Base-by-base conservation (phyloP, 2,329 filamentous ascomycete genomes). In the Dryadomyces sulphureus region DNA sequence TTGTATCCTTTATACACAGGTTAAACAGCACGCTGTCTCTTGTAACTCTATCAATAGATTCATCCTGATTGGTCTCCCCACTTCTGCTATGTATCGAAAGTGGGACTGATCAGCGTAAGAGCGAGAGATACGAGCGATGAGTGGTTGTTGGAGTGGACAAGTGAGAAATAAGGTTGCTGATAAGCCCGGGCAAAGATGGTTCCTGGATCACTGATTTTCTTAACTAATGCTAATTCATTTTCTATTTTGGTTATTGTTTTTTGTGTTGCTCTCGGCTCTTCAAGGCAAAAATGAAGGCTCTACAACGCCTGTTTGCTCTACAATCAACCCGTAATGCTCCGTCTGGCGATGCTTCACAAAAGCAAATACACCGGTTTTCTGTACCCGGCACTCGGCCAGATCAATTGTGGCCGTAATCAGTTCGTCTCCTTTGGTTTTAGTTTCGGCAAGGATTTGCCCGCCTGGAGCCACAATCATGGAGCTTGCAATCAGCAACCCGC, bases 331-430 rank as follows among this genome's bases (percentile, higher is more conserved):
- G 49, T 68, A 68, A 14, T 65, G 59, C 54, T 67, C 65, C 3
- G 62, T 56, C 51, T 64, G 55, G 44, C 66, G 54, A 56, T 69
- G 66, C 48, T 60, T 60, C 20, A 54, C 62, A 51, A 66, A 64
- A 56, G 67, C 55, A 59, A 72, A 69, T 8, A 66, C 62, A 47
- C 65, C 66, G 51, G 66, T 64, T 55, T 70, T 72, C 3, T 67
- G 67, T 35, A 62, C 61, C 38, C 65, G 60, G 52, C 69, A 73
- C 42, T 64, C 59, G 5, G 58, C 60, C 48, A 73, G 54, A 54
- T 73, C 67, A 42, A 70, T 66, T 38, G 69, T 67, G 2, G 68
- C 69, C 20, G 70, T 59, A 0, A 73, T 58, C 44, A 73, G 50
- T 58, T 73, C 70, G 50, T 74, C 70, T 7, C 50, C 62, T 24